These are phyloP conservation scores for Musa balbisiana DNA, from an alignment of 202 grass and related monocot genomes.

Conservation along the genomic window DNA sequence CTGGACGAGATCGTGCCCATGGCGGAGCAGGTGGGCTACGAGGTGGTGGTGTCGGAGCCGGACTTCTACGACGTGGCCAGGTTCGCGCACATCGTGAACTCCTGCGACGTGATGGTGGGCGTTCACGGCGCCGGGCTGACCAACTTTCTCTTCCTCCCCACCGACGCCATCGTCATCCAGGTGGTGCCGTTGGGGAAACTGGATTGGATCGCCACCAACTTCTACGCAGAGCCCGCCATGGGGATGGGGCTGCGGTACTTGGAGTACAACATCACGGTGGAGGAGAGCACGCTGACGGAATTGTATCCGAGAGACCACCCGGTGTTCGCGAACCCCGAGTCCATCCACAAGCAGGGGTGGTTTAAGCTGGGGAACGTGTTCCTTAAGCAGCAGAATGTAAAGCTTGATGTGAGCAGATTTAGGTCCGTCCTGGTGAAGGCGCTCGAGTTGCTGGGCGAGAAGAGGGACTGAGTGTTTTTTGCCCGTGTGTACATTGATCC, in stretches of 20 bases:
- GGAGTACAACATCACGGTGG: constrained; percentile 62
- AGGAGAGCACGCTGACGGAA: constrained; percentile 70
- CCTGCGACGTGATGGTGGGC: constrained; percentile 20
- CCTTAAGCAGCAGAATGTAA: constrained; percentile 64
- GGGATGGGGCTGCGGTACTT: constrained; percentile 57
- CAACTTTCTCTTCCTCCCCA: constrained; percentile 12
- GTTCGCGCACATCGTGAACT: constrained; percentile 1
- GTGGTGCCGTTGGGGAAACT: constrained; percentile 15
- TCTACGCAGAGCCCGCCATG: constrained; percentile 51
- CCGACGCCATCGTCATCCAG: constrained; percentile 2
- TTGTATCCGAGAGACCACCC: constrained; percentile 53
- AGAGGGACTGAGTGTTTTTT: background rate
- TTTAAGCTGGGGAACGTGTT: constrained; percentile 41
- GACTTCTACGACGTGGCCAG: constrained; percentile 4
- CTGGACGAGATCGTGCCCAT: background rate
- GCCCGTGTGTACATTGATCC: too few species aligned
- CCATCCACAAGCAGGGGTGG: constrained; percentile 55
- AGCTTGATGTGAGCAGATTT: constrained; percentile 56
- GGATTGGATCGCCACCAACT: constrained; percentile 1
- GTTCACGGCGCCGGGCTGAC: constrained; percentile 15
- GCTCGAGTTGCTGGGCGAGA: constrained; percentile 34
- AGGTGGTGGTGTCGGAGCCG: constrained; percentile 7
- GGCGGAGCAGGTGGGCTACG: constrained; percentile 9
- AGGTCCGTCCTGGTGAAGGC: constrained; percentile 40
- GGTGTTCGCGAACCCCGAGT: constrained; percentile 53